Conservation (phyloP, 441 rosid species). For the Caryocar brasiliense region DNA sequence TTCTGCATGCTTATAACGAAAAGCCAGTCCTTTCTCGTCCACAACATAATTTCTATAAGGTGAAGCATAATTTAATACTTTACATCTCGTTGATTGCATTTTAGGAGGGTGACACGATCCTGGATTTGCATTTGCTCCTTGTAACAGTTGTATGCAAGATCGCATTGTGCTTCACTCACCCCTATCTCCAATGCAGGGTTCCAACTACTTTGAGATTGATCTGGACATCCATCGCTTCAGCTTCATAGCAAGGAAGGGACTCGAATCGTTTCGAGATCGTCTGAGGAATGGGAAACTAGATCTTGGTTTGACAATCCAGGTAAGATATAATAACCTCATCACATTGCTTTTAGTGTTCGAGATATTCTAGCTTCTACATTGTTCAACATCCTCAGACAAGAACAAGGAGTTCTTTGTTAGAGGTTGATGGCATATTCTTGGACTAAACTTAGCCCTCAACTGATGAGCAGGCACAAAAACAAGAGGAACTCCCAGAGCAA, state of each 20-base stretch:
- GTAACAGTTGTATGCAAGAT: no score
- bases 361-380: no score
- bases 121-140: no score
- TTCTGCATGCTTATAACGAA: slow-evolving; percentile 68
- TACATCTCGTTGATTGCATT: not conserved
- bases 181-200: slow-evolving; percentile 41
- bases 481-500: slow-evolving; percentile 80
- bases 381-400: no score
- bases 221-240: slow-evolving; percentile 86
- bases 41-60: slow-evolving; percentile 72
- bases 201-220: slow-evolving; percentile 87
- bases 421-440: no score
- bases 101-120: not conserved
- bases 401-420: no score
- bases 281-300: slow-evolving; percentile 63
- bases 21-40: slow-evolving; percentile 95
- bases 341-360: no score
- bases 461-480: slow-evolving; percentile 58
- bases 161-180: not conserved
- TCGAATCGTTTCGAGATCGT: slow-evolving; percentile 77
- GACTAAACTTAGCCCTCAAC: not conserved
- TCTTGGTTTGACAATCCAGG: slow-evolving; percentile 88
- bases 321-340: slow-evolving; percentile 14
- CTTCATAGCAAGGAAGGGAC: slow-evolving; percentile 79
- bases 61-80: not conserved